Base-by-base conservation (phyloP, 495 filamentous ascomycete species). In the Entonaema liquescens region DNA sequence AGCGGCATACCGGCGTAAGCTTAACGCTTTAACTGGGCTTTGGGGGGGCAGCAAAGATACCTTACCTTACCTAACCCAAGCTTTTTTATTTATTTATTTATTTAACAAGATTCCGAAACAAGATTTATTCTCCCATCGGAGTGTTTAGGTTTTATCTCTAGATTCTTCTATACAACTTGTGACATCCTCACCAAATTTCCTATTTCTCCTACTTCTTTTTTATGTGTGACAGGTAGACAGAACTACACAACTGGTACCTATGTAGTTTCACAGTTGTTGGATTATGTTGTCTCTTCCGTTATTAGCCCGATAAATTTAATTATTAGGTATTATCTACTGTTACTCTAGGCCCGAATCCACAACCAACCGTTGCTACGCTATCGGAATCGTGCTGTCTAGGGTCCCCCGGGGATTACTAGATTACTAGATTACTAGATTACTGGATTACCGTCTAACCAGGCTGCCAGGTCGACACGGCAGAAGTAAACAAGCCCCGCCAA, bases 401-500 rank as follows among this genome's bases (percentile, higher is more conserved):
- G 6, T 6, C 31, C 31, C 31, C 44, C 53, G 8, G 23, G 25
- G 42, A 47, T 47, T 47, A 23, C 6, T 47, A 47, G 21, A n/a
- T n/a, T n/a, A n/a, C n/a, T n/a, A n/a, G n/a, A n/a, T n/a, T n/a
- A n/a, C n/a, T n/a, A n/a, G n/a, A n/a, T n/a, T n/a, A n/a, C n/a
- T n/a, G n/a, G n/a, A n/a, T n/a, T n/a, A n/a, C n/a, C n/a, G n/a
- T n/a, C n/a, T n/a, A n/a, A n/a, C n/a, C n/a, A n/a, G n/a, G n/a
- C n/a, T n/a, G n/a, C 38, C 15, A 40, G n/a, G 38, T 52, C 23
- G 42, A 61, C 42, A 47, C 12, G 15, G 23, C 35, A 28, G 28
- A 67, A 71, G 68, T 74, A 74, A 74, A 76, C 68, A 74, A 74
- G 66, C 58, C 65, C 59, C 59, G 29, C 74, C 72, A 57, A 40